Base-by-base conservation (phyloP, 106 monocot species). In the Dioscorea dumetorum region DNA sequence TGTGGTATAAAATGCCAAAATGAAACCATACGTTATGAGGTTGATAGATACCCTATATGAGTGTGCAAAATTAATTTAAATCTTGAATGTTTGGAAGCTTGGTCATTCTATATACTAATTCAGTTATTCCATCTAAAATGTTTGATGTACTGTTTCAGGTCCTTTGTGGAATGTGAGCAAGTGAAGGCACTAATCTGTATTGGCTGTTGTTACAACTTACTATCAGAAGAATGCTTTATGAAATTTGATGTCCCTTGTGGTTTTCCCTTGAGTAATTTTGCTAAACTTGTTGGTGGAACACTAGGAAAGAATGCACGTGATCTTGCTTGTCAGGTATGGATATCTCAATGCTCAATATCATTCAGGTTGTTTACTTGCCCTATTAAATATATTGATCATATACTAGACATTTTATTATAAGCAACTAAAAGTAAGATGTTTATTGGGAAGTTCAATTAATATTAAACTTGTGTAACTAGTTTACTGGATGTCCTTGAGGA, bases 181-280 rank as follows among this genome's bases (percentile, higher is more conserved):
- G 92, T 85, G 11, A 99, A 85, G 80, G 97, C 89, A 73, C 17
- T 99, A 35, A 73, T 88, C 73, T 73, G 92, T 35, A 54, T 99
- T 68, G 87, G 97, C 18, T 99, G 97, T 75, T 92, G 97, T 69
- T 99, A 99, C 64, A 99, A 99, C 70, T 75, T 99, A 61, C 70
- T 99, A 52, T 84, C 92, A 18, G 97, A 89, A 64, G 88, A 87
- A 18, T 57, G 33, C n/a, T 74, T 19, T 49, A 62, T 59, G 24
- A 65, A 67, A 35, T 63, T 32, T 16, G 67, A 16, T 23, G 19
- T 2, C 5, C 52, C 49, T 33, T 82, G 59, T 76, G 79, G 97
- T 59, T 92, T 92, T 69, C 97, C 97, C 48, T 74, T 99, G 79
- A 99, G 97, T 72, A 83, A 67, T 66, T 81, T 73, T 49, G 85